A percentile compares a stretch with the other conserved stretches of the same genome.
These are phyloP conservation scores for Alternaria rosae DNA, from an alignment of 2,329 filamentous ascomycete species.

Conservation along the genomic window DNA sequence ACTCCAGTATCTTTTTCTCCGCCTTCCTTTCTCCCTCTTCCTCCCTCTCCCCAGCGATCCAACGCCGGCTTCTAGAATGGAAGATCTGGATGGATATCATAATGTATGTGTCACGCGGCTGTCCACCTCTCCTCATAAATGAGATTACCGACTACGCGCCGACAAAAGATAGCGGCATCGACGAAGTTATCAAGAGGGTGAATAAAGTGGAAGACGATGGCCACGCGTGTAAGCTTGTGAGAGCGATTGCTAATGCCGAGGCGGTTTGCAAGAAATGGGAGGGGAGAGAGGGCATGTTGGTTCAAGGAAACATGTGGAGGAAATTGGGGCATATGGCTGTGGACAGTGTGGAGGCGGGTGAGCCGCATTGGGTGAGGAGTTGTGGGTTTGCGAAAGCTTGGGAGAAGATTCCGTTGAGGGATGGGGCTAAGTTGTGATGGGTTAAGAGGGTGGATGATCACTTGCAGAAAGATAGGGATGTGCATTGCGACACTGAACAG, in stretches of 20 bases:
- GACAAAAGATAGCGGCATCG: conserved; percentile 51
- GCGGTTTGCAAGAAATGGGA: conserved; percentile 58
- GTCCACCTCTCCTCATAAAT: conserved; percentile 66
- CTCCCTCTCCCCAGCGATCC: conserved; percentile 68
- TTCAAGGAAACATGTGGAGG: conserved; percentile 67
- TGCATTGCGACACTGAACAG: neutral
- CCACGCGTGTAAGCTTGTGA: conserved; percentile 77
- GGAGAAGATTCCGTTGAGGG: conserved; percentile 53
- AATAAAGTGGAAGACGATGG: conserved; percentile 73
- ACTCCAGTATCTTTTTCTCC: conserved; percentile 75
- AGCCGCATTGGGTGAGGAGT: conserved; percentile 66
- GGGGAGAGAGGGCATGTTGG: conserved; percentile 52
- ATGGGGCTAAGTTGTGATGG: conserved; percentile 32
- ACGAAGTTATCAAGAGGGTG: conserved; percentile 55
- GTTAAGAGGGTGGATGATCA: neutral
- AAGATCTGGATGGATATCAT: conserved; percentile 79
- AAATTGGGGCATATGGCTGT: conserved; percentile 68
- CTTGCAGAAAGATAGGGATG: neutral
- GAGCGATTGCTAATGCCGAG: conserved; percentile 73
- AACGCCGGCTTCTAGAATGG: conserved; percentile 78
- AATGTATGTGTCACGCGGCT: conserved; percentile 74
- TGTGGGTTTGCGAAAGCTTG: conserved; percentile 72
- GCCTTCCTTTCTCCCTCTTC: conserved; percentile 63
- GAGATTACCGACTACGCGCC: conserved; percentile 69
- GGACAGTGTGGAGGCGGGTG: conserved; percentile 65